A percentile compares a stretch with the other conserved stretches of the same genome.
These are phyloP conservation scores for Colletotrichum sp. DNA, from an alignment of 2,329 filamentous ascomycete genomes.

Conservation along the genomic window DNA sequence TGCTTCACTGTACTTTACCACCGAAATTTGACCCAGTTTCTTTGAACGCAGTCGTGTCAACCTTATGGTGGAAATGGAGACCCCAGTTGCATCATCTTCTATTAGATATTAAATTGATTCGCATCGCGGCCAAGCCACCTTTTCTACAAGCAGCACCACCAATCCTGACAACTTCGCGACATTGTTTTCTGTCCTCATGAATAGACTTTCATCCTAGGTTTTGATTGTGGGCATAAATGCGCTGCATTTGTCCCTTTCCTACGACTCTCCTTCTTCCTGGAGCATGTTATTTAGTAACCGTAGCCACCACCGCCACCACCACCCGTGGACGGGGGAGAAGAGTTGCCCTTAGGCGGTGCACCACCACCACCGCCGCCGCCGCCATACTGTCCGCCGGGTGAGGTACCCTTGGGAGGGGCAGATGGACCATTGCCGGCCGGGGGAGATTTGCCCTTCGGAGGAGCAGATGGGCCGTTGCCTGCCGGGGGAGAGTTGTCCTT, in stretches of 20 bases:
- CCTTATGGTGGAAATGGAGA: background rate
- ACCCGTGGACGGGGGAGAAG: background rate
- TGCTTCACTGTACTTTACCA: background rate
- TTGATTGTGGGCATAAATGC: background rate
- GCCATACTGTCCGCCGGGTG: background rate
- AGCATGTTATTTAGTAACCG: background rate
- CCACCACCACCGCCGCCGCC: too few relatives aligned
- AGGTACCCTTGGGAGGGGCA: background rate
- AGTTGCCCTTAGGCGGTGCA: background rate
- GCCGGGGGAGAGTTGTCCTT: background rate
- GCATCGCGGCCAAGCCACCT: background rate
- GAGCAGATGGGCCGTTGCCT: background rate
- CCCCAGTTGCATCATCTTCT: background rate
- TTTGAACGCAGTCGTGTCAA: background rate
- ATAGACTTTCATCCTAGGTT: fast-evolving
- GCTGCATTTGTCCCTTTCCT: background rate
- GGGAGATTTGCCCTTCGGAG: background rate
- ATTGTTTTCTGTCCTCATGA: fast-evolving
- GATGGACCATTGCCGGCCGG: background rate
- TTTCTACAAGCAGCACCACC: background rate
- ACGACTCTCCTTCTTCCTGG: background rate
- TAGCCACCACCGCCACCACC: background rate
- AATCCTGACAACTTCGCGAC: background rate
- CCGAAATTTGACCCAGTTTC: fast-evolving
- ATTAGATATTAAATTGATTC: background rate